phyloP scores from a whole-genome alignment of 2,329 filamentous ascomycete species.

The Penicillium sp. region DNA sequence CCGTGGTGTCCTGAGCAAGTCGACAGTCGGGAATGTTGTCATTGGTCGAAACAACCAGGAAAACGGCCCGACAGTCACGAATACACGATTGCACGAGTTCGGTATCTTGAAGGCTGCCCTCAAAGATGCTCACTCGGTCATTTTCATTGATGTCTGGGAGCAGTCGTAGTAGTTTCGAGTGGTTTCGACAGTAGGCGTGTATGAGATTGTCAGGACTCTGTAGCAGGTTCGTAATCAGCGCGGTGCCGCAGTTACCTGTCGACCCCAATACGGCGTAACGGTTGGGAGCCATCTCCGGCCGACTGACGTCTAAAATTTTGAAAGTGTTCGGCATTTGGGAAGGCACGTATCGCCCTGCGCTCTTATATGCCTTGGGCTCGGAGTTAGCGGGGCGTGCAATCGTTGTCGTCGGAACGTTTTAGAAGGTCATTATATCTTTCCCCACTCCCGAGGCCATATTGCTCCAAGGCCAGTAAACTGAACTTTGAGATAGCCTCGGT shows the following conservation, averaged over 20 bases:
- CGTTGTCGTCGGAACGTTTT: too few species aligned
- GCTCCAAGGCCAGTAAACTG: too few species aligned
- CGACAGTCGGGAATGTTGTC: slow-evolving; percentile 46
- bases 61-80: slow-evolving; percentile 37
- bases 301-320: neutral
- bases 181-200: slow-evolving; percentile 48
- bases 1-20: slow-evolving; percentile 39
- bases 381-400: too few species aligned
- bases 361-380: neutral
- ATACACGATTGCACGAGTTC: slow-evolving; percentile 41
- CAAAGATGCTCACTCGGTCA: slow-evolving; percentile 41
- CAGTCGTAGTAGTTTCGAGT: slow-evolving; percentile 37
- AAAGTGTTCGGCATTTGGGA: too few species aligned
- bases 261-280: slow-evolving; percentile 44
- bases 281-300: neutral
- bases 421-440: too few species aligned
- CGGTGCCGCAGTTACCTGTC: slow-evolving; percentile 48
- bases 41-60: slow-evolving; percentile 43
- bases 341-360: neutral
- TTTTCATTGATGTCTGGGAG: slow-evolving; percentile 35
- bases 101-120: slow-evolving; percentile 44
- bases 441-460: too few species aligned
- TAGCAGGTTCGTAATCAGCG: slow-evolving; percentile 44
- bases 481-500: too few species aligned
- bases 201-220: slow-evolving; percentile 30